These are phyloP conservation scores for Arctium lappa DNA, from an alignment of 129 eudicot genomes.

Conservation along the genomic window DNA sequence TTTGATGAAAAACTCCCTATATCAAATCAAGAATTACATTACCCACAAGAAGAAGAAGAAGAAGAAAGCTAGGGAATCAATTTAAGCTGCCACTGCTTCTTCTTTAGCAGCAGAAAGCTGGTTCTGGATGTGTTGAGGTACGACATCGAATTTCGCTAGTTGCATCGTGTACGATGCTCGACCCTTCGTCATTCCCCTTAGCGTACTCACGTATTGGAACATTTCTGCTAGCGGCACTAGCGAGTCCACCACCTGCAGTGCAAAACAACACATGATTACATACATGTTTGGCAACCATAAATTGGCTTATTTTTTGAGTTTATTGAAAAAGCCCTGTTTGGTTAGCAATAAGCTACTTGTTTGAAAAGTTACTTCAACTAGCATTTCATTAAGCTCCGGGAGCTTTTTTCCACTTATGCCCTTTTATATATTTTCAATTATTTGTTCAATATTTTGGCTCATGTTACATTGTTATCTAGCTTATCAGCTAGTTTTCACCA, in stretches of 20 bases:
- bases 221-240: conserved; percentile 92
- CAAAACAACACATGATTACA: conserved; percentile 2
- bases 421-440: no score
- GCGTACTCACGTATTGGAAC: conserved; percentile 91
- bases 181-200: conserved; percentile 93
- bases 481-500: neutral
- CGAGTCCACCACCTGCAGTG: conserved; percentile 80
- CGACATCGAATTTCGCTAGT: conserved; percentile 86
- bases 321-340: neutral
- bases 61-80: neutral
- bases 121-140: conserved; percentile 93
- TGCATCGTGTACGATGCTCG: conserved; percentile 98
- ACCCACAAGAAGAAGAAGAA: neutral
- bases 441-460: neutral
- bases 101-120: conserved; percentile 71
- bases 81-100: conserved; percentile 76
- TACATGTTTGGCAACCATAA: neutral
- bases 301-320: neutral
- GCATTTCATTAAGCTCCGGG: no score
- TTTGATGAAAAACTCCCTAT: conserved; percentile 21
- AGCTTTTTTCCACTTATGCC: no score
- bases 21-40: conserved; percentile 1
- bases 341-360: no score
- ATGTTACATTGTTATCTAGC: no score
- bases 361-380: neutral